Evolutionary conservation across 192 early-diverging fungal species (phyloP), one percentile per base, ranked within the genome.

Genomic region (Entomortierella beljakovae): DNA sequence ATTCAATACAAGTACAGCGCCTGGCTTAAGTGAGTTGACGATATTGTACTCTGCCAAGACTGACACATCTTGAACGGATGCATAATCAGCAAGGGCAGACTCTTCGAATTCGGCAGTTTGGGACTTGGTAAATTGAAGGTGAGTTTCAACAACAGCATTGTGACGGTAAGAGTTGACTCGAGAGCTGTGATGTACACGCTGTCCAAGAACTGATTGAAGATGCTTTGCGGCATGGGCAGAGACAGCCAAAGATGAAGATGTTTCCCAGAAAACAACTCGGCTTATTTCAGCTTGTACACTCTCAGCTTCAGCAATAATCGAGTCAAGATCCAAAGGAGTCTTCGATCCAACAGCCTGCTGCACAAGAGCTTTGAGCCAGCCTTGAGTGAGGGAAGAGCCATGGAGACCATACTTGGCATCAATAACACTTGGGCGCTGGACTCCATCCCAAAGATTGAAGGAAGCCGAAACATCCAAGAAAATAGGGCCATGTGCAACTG

Each of bases 391-490:
- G 28, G 64, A 59, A 6, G 60, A 43, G 23, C 75, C 75, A 35
- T 48, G 55, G 22, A 59, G 68, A 33, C 63, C 61, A 31, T 80
- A 85, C 68, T 82, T 85, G 25, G 56, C 76, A 29, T 85, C 71
- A 49, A 86, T 38, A 26, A 90, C 70, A 34, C 51, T 35, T 31
- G 87, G 85, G n/a, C 67, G 60, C n/a, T 79, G 64, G 13, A 64
- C 61, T 25, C 87, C 82, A 2, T 66, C 69, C 81, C 87, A 88
- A 42, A 76, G 49, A 28, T 83, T 85, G 46, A 92, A 88, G 13
- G 89, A 88, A 10, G 90, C 79, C n/a, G 91, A 85, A 23, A 95
- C 86, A 64, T 96, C 95, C 49, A 92, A 72, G 63, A 89, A 90
- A 38, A 96, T 70, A 26, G 91, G 86, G 31, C 92, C 92, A 51